Evolutionary conservation across 352 stramenopile genomes (phyloP).

Genomic region (Globisporangium nunn): DNA sequence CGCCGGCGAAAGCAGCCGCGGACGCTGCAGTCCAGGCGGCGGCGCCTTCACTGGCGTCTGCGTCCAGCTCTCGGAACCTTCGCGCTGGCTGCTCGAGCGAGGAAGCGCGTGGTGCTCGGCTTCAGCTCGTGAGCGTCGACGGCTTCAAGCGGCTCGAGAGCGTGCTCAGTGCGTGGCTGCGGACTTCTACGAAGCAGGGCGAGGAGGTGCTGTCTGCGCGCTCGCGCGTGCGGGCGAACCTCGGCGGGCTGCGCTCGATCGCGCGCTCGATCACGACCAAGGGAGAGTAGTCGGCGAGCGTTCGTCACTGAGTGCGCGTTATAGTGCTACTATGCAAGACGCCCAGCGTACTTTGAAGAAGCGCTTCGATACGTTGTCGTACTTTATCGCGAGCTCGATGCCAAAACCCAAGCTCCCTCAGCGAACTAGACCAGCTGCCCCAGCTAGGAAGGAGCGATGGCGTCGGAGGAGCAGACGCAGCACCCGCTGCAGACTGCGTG

Average conservation of each 20-base stretch:
- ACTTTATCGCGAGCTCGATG: no score
- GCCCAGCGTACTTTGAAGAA: no score
- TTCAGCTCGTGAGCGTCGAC: constrained; percentile 7
- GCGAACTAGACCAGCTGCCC: neutral
- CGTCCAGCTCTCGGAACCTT: neutral
- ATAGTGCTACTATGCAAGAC: neutral
- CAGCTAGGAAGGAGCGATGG: constrained; percentile 18
- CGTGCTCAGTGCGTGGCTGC: constrained; percentile 12
- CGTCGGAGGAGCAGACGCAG: constrained; percentile 41
- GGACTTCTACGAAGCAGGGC: constrained; percentile 2
- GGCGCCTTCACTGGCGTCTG: neutral
- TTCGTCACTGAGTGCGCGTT: neutral
- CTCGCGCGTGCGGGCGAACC: constrained; percentile 10
- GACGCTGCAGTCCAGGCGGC: neutral
- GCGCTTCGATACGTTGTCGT: no score
- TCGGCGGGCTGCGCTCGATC: constrained; percentile 11
- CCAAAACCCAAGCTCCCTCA: no score
- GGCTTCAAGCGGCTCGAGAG: constrained; percentile 15
- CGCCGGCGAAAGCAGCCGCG: neutral
- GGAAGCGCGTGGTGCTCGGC: neutral
- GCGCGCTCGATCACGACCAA: constrained; percentile 13
- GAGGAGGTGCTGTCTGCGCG: constrained; percentile 8
- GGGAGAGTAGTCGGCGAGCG: neutral
- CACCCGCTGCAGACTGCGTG: constrained; percentile 80
- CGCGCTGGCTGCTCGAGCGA: neutral